phyloP scores from a whole-genome alignment of 139 green algal species.

The Chlorella sp. region DNA sequence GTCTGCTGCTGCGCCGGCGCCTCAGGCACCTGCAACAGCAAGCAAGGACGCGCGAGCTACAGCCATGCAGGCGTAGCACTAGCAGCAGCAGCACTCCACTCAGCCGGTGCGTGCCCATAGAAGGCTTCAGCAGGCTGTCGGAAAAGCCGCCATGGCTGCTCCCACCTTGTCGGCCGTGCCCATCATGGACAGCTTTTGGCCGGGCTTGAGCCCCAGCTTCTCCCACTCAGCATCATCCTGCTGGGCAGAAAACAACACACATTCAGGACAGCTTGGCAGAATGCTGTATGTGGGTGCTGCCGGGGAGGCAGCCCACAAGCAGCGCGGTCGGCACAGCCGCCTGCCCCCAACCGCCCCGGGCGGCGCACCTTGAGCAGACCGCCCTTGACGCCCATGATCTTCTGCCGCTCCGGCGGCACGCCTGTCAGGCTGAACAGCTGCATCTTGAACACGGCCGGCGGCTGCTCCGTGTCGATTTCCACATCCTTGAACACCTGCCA shows the following conservation, averaged over 20 bases:
- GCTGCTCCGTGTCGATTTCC: conserved; percentile 85
- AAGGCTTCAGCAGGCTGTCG: too few relatives aligned
- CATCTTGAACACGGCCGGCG: conserved; percentile 92
- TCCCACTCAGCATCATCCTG: conserved; percentile 90
- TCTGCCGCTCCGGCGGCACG: conserved; percentile 95
- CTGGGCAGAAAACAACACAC: too few relatives aligned
- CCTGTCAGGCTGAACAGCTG: conserved; percentile 95
- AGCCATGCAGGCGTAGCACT: too few relatives aligned
- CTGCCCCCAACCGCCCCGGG: too few relatives aligned
- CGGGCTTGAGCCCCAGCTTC: conserved; percentile 84
- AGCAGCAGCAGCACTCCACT: too few relatives aligned
- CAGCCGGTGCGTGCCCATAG: too few relatives aligned
- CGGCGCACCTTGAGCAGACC: conserved; percentile 86
- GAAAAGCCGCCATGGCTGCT: too few relatives aligned
- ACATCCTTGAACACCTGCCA: conserved; percentile 75
- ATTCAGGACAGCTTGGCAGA: too few relatives aligned
- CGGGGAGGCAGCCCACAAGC: too few relatives aligned
- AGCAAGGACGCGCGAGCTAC: too few relatives aligned
- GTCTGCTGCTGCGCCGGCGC: conserved; percentile 68
- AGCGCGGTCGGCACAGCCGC: too few relatives aligned
- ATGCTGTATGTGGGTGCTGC: too few relatives aligned
- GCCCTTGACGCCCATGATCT: conserved; percentile 97
- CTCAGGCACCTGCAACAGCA: conserved; percentile 47
- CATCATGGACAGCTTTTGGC: conserved; percentile 97
- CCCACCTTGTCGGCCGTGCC: conserved; percentile 83